Base-by-base conservation (phyloP, 2,329 filamentous ascomycete species). In the Ascochyta lentis region DNA sequence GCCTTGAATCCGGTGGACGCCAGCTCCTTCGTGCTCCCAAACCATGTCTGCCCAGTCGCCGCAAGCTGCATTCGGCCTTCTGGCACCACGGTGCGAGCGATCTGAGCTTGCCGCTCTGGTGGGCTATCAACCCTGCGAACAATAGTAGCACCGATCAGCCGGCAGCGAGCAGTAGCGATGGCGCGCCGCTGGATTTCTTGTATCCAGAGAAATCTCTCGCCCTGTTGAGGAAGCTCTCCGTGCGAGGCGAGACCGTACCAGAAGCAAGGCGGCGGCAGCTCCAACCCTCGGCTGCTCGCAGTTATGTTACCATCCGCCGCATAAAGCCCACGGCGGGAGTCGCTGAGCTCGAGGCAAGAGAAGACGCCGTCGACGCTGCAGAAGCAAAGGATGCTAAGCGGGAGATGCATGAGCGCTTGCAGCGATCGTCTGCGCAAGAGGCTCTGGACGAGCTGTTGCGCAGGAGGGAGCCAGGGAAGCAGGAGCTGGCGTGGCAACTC, bases 1-100 rank as follows among this genome's bases (percentile, higher is more conserved):
- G 82, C 76, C 79, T 85, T 79, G 78, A 84, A 78, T 78, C 80
- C 74, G 81, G 82, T 79, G 77, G 81, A 70, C 79, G 80, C 71
- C 77, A 79, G 65, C 77, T 83, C 68, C 68, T 83, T 58, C 79
- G 73, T 72, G 73, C 72, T 54, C 69, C 73, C 55, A 75, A 71
- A 55, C 69, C 65, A 61, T 71, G 69, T 44, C 65, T 76, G 52
- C 73, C 71, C 63, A 78, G 70, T 66, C 78, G 77, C 59, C 81
- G 83, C 64, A 77, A 75, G 70, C 77, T 86, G 38, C 82, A 84
- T 72, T 81, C 81, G 47, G 70, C 77, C 24, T 85, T 86, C 66
- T 85, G 83, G 83, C 79, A 77, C 60, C 82, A 86, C 72, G 80
- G 79, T 61, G 80, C 81, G 59, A 76, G 72, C 75, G 77, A 80